Conservation (phyloP, 108 stramenopile species). For the Nannochloropsis granulata region DNA sequence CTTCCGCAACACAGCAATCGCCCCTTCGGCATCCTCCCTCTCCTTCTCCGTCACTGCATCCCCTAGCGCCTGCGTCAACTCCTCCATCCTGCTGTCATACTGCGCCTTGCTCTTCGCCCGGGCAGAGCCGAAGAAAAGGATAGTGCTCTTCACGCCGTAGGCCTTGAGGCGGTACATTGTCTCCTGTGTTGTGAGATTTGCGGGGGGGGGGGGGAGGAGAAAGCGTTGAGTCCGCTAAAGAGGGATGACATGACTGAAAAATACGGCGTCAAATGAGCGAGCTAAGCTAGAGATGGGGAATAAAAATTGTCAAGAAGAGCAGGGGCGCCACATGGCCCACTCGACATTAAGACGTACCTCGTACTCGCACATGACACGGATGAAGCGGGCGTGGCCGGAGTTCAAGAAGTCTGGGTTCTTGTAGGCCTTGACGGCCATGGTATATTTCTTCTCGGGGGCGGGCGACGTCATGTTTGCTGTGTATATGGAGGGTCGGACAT, state of each 20-base stretch:
- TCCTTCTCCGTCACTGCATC: not conserved
- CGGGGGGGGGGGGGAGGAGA: not conserved
- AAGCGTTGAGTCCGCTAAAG: not conserved
- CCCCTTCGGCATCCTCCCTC: not conserved
- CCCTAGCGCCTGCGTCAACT: not conserved
- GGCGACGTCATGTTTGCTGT: not conserved
- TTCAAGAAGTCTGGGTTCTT: conserved; percentile 30
- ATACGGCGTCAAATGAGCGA: not conserved
- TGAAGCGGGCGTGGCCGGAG: conserved; percentile 23
- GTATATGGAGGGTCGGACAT: no score
- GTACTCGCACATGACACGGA: conserved; percentile 37
- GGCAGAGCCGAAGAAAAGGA: conserved; percentile 25
- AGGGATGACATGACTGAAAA: not conserved
- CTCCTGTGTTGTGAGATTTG: not conserved
- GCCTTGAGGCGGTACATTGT: conserved; percentile 27
- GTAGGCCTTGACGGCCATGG: conserved; percentile 23
- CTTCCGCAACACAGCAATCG: not conserved
- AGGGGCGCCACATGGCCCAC: not conserved
- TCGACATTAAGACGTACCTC: not conserved
- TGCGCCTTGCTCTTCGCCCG: not conserved
- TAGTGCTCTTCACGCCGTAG: conserved; percentile 10
- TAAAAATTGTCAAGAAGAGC: no score
- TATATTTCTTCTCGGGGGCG: conserved; percentile 13
- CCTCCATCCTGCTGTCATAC: not conserved
- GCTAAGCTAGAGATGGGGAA: no score